phyloP scores from a whole-genome alignment of 257 asterid species.

The Asclepias syriaca region DNA sequence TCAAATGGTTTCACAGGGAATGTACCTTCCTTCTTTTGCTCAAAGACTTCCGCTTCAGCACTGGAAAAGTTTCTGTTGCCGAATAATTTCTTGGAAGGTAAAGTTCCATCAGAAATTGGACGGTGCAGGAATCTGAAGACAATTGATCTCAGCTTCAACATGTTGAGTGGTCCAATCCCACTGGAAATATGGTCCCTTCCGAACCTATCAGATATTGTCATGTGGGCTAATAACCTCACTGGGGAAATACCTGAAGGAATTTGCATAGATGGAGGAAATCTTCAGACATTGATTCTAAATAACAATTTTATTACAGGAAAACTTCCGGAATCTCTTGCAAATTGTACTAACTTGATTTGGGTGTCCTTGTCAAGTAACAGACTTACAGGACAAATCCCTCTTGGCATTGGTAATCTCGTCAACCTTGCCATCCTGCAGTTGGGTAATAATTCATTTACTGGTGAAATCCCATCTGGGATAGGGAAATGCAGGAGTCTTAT shows the following conservation, averaged over 20 bases:
- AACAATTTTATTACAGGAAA: constrained; percentile 61
- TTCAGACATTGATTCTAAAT: constrained; percentile 82
- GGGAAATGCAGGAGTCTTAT: constrained; percentile 66
- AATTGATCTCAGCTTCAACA: constrained; percentile 85
- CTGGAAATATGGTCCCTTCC: constrained; percentile 68
- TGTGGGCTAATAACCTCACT: constrained; percentile 80
- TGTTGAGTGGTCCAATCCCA: constrained; percentile 54
- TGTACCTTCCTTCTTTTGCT: constrained; percentile 65
- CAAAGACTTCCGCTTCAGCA: constrained; percentile 28
- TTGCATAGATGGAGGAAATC: constrained; percentile 76
- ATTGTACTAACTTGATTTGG: constrained; percentile 84
- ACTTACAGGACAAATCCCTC: constrained; percentile 63
- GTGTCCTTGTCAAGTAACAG: constrained; percentile 75
- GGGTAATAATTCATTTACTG: constrained; percentile 70
- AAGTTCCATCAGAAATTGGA: constrained; percentile 59
- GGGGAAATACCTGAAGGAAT: constrained; percentile 81
- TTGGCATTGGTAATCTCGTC: constrained; percentile 55
- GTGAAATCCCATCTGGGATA: constrained; percentile 52
- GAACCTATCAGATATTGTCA: constrained; percentile 54
- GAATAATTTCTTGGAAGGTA: constrained; percentile 57
- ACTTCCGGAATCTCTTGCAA: constrained; percentile 68
- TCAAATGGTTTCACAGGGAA: constrained; percentile 61
- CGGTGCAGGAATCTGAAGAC: constrained; percentile 49
- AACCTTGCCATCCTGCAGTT: constrained; percentile 84
- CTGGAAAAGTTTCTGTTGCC: constrained; percentile 62